Conservation (phyloP, 2,329 filamentous ascomycete species). For the Ophiosphaerella herpotricha region DNA sequence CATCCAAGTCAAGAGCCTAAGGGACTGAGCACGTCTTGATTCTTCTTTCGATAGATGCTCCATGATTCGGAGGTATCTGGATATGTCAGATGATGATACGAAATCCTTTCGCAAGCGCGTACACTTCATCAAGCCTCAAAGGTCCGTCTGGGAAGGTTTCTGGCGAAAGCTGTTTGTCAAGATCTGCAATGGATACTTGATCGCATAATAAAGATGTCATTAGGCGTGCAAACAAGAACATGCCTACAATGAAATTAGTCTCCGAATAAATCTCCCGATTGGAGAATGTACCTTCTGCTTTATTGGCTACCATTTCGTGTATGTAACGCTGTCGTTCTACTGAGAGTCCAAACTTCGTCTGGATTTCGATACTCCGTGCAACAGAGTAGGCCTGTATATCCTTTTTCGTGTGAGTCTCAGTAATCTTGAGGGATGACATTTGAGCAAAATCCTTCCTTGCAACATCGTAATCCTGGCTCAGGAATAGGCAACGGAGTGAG, state of each 20-base stretch:
- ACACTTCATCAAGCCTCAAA: background rate
- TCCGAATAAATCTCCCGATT: background rate
- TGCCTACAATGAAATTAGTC: background rate
- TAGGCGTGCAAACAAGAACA: background rate
- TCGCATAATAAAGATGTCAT: background rate
- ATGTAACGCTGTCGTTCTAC: background rate
- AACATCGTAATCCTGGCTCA: background rate
- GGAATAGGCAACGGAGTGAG: constrained; percentile 37
- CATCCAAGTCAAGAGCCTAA: constrained; percentile 48
- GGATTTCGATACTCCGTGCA: background rate
- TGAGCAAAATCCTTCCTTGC: constrained; percentile 6
- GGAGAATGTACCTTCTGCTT: background rate
- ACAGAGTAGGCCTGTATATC: constrained; percentile 4
- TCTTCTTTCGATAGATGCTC: constrained; percentile 5
- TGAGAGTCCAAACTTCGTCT: background rate
- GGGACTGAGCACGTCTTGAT: background rate
- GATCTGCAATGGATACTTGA: background rate
- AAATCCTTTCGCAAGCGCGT: background rate
- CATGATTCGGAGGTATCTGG: constrained; percentile 21
- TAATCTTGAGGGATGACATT: constrained; percentile 2
- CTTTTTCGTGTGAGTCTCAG: constrained; percentile 2
- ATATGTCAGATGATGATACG: background rate
- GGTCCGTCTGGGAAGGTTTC: background rate
- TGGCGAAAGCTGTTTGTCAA: background rate
- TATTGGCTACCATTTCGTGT: background rate